phyloP scores from a whole-genome alignment of 2,329 filamentous ascomycete genomes.

The Aspergillus sp. region DNA sequence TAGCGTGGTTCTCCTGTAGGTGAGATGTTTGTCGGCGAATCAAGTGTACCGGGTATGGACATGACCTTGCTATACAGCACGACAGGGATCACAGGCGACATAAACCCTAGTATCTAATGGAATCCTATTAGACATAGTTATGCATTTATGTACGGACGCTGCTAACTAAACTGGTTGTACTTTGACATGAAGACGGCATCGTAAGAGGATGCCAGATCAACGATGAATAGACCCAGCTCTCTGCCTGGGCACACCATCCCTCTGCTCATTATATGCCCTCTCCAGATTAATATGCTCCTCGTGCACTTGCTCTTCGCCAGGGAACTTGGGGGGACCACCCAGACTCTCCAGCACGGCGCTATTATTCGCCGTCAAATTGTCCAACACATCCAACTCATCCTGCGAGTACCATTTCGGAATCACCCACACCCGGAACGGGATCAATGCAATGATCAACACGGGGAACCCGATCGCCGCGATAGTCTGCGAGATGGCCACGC shows the following conservation, averaged over 20 bases:
- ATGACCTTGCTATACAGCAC: too few species aligned
- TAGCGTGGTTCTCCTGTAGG: too few species aligned
- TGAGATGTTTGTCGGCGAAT: too few species aligned
- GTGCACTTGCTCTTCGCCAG: slow-evolving; percentile 14
- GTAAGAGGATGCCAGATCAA: neutral
- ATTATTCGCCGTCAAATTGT: slow-evolving; percentile 47
- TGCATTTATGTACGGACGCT: too few species aligned
- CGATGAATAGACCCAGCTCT: slow-evolving; percentile 16
- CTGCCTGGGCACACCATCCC: slow-evolving; percentile 14
- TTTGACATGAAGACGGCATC: too few species aligned
- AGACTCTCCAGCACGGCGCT: slow-evolving; percentile 47
- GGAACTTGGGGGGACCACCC: slow-evolving; percentile 41
- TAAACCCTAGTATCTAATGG: too few species aligned
- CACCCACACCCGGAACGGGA: slow-evolving; percentile 45
- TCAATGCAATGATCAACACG: slow-evolving; percentile 48
- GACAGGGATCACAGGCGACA: too few species aligned
- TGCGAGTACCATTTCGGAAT: slow-evolving; percentile 45
- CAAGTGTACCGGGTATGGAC: too few species aligned
- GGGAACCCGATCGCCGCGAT: slow-evolving; percentile 53
- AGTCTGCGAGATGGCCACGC: slow-evolving; percentile 52
- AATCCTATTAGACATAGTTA: too few species aligned
- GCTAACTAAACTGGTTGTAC: too few species aligned
- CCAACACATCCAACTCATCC: slow-evolving; percentile 43
- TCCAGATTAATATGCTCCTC: slow-evolving; percentile 15
- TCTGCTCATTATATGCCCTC: slow-evolving; percentile 13